Evolutionary conservation across 1,284 basidiomycete genomes (phyloP), one percentile per base, ranked within the genome.

Genomic region (Athelia sp.): DNA sequence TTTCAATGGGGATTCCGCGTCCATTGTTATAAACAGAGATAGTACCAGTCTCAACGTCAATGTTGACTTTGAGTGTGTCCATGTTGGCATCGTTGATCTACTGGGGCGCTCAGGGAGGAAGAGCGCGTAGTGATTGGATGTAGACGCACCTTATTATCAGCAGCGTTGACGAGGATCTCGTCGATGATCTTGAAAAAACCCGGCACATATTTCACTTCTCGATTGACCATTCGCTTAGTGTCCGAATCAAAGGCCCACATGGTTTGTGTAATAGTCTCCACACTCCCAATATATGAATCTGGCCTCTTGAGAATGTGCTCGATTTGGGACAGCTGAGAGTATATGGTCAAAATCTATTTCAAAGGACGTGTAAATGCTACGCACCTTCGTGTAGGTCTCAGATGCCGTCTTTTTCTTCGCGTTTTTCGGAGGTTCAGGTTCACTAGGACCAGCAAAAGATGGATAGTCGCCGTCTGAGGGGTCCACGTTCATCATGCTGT

Each of bases 141-240:
- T 22, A 43, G 18, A 60, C 63, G 47, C 55, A 90, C 96, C 84
- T 99, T 99, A 74, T 99, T 98, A 68, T 99, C 97, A 6, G 97
- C 97, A 17, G 97, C 97, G 65, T 99, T 99, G 60, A 99, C 97
- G 4, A 99, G 78, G 61, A 99, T 99, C 72, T 99, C 97, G 63
- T 99, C 97, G 43, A 99, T 89, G 64, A 99, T 99, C 78, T 99
- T 99, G 82, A 97, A 97, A 69, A 99, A 97, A 55, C 96, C 97
- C 0, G 97, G 97, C 2, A 98, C 95, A 63, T 89, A 99, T 56
- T 84, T 91, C 57, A 94, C 90, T 45, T 94, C 86, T 60, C 85
- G 76, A 61, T 84, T 68, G 1, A 84, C 82, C 84, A 97, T 91
- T 35, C 84, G 82, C 61, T 92, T 93, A 42, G 71, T 80, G 43